phyloP scores from a whole-genome alignment of 768 basidiomycete genomes.

The Ramaria rubella region DNA sequence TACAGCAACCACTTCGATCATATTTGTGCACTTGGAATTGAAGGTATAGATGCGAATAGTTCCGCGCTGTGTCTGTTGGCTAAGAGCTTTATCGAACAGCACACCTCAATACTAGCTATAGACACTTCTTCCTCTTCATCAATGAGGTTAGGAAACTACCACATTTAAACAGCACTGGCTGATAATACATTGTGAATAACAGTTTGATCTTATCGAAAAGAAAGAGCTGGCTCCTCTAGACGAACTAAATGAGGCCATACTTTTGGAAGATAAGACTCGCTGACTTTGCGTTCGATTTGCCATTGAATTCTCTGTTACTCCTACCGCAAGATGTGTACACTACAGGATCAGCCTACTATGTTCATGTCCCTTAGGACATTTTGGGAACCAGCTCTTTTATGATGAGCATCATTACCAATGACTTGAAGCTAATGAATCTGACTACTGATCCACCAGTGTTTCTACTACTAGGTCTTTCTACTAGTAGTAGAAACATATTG shows the following conservation, averaged over 20 bases:
- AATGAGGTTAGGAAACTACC: slow-evolving; percentile 60
- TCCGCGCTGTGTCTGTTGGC: background rate
- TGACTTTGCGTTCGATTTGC: slow-evolving; percentile 3
- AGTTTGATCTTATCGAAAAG: slow-evolving; percentile 95
- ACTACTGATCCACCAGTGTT: too few species aligned
- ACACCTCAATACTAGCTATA: slow-evolving; percentile 96
- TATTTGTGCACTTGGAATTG: slow-evolving; percentile 95
- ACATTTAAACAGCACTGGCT: background rate
- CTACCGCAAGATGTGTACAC: background rate
- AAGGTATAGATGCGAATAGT: slow-evolving; percentile 55
- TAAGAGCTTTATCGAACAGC: slow-evolving; percentile 41
- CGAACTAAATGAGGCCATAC: slow-evolving; percentile 89
- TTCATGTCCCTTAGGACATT: too few species aligned
- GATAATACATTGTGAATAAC: background rate
- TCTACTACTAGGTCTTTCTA: too few species aligned
- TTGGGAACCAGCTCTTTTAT: too few species aligned
- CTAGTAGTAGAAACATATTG: too few species aligned
- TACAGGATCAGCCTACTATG: background rate
- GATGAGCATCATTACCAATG: too few species aligned
- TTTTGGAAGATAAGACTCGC: slow-evolving; percentile 46
- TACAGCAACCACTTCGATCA: slow-evolving; percentile 99
- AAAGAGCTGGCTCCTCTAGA: slow-evolving; percentile 93
- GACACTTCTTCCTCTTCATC: slow-evolving; percentile 96
- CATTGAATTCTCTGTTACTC: too few species aligned
- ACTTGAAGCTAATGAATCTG: too few species aligned